A percentile compares a stretch with the other conserved stretches of the same genome.
phyloP scores from a whole-genome alignment of 495 filamentous ascomycete genomes.

The Podospora anserina region DNA sequence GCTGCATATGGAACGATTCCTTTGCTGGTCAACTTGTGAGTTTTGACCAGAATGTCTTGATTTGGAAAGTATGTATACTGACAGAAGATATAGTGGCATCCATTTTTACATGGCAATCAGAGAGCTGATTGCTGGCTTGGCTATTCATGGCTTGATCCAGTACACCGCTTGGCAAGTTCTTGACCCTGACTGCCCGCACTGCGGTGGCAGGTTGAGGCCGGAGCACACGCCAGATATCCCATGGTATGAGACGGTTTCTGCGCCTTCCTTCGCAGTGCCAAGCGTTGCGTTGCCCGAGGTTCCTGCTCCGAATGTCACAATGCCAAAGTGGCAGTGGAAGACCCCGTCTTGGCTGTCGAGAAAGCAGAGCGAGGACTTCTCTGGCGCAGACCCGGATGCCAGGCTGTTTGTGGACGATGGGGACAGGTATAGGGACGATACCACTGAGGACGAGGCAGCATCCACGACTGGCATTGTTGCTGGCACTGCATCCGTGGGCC shows the following conservation, averaged over 20 bases:
- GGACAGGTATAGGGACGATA: constrained; percentile 27
- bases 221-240: constrained; percentile 32
- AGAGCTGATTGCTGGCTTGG: constrained; percentile 39
- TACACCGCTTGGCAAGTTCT: constrained; percentile 38
- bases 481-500: constrained; percentile 9
- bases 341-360: constrained; percentile 31
- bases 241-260: constrained; percentile 33
- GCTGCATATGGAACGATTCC: constrained; percentile 42
- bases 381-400: constrained; percentile 16
- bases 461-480: constrained; percentile 5
- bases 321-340: constrained; percentile 28
- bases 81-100: constrained; percentile 27
- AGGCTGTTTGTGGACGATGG: constrained; percentile 31
- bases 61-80: background rate
- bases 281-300: constrained; percentile 13
- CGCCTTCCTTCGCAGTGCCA: constrained; percentile 15
- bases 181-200: constrained; percentile 41
- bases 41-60: background rate
- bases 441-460: constrained; percentile 11
- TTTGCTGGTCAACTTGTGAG: constrained; percentile 42
- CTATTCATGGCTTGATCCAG: constrained; percentile 35
- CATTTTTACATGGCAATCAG: constrained; percentile 40
- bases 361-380: background rate
- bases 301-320: constrained; percentile 11
- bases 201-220: constrained; percentile 36